These are phyloP conservation scores for Adansonia grandidieri DNA, from an alignment of 441 rosid species.

Conservation along the genomic window DNA sequence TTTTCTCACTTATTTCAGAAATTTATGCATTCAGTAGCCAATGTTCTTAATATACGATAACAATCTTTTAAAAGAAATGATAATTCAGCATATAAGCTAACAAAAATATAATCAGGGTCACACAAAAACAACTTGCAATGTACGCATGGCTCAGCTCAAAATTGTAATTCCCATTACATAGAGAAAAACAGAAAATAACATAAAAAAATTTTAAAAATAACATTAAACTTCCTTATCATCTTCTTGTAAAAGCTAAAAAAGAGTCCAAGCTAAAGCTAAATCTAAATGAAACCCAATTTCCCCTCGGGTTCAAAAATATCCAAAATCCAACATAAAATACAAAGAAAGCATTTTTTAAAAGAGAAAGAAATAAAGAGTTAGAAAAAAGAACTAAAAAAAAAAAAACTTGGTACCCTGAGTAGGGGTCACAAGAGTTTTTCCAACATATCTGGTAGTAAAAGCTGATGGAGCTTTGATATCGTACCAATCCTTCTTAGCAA, in stretches of 20 bases:
- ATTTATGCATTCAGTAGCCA: not conserved
- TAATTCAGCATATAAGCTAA: not conserved
- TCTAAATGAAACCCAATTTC: not conserved
- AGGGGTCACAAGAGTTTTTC: constrained; percentile 83
- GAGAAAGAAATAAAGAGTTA: not conserved
- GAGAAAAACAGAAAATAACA: not conserved
- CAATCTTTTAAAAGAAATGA: not conserved
- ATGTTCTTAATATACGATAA: not conserved
- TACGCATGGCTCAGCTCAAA: not conserved
- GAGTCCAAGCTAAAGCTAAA: not conserved
- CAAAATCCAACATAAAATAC: not conserved
- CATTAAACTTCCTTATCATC: not conserved
- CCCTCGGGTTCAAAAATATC: not conserved
- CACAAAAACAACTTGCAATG: not conserved
- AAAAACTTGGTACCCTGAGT: constrained; percentile 93
- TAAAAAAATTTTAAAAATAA: not conserved
- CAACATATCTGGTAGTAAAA: constrained; percentile 64
- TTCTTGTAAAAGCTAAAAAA: not conserved
- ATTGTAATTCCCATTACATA: not conserved
- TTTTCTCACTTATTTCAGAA: not conserved
- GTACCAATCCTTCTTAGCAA: constrained; percentile 93
- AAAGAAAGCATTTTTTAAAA: not conserved
- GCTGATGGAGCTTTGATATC: constrained; percentile 83
- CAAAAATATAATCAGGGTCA: not conserved
- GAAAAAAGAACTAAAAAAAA: not conserved